phyloP scores from a whole-genome alignment of 2,329 filamentous ascomycete species.

The Remersonia thermophila region DNA sequence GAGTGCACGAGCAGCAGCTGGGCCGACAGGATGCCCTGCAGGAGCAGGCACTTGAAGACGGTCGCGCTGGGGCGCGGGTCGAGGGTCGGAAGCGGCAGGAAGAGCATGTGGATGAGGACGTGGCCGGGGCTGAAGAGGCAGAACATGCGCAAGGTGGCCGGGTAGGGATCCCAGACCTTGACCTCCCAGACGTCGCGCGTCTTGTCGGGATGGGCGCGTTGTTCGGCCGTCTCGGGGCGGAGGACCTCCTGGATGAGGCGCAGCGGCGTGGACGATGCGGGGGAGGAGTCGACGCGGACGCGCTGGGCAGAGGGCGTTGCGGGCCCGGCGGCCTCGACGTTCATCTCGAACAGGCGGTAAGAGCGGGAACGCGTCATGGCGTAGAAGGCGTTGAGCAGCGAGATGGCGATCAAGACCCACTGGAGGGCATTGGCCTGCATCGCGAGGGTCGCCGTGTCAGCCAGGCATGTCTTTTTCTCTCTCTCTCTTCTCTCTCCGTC shows the following conservation, averaged over 20 bases:
- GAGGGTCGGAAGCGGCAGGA: constrained; percentile 62
- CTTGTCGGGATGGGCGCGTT: constrained; percentile 71
- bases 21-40: constrained; percentile 61
- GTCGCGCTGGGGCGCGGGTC: constrained; percentile 78
- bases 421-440: constrained; percentile 55
- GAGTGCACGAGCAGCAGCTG: constrained; percentile 65
- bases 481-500: too few relatives aligned
- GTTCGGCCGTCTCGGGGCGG: constrained; percentile 58
- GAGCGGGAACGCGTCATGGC: constrained; percentile 70
- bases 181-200: constrained; percentile 89
- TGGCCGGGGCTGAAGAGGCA: constrained; percentile 90
- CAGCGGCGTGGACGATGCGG: constrained; percentile 64
- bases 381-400: constrained; percentile 66
- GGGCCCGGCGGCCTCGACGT: constrained; percentile 58
- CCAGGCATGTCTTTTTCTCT: too few relatives aligned
- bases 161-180: constrained; percentile 83
- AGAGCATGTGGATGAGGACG: constrained; percentile 79
- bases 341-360: constrained; percentile 83
- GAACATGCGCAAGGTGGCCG: constrained; percentile 69
- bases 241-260: constrained; percentile 60
- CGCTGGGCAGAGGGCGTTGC: constrained; percentile 75
- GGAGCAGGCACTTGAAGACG: constrained; percentile 67
- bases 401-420: constrained; percentile 54
- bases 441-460: not conserved
- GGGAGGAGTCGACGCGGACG: constrained; percentile 78